Evolutionary conservation across 441 rosid species (phyloP).

Genomic region (Populus hybrid): DNA sequence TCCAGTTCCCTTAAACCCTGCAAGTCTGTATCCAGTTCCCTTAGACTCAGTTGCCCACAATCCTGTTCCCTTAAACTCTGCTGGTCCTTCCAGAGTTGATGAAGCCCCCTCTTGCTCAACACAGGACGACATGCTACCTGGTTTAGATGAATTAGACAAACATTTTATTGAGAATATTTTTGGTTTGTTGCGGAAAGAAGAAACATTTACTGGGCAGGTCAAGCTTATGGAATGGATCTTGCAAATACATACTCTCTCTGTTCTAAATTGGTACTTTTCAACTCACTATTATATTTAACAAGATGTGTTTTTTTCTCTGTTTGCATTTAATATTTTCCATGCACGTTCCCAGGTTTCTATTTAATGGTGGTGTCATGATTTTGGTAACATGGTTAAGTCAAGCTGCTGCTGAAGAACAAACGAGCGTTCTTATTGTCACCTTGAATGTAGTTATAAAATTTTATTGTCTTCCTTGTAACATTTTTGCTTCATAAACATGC

Average conservation of each 20-base stretch:
- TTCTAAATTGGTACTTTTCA: constrained; percentile 61
- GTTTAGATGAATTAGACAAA: constrained; percentile 61
- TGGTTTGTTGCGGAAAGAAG: constrained; percentile 65
- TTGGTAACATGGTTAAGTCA: constrained; percentile 92
- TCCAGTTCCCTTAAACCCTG: constrained; percentile 39
- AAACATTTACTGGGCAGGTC: constrained; percentile 88
- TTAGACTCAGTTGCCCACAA: constrained; percentile 15
- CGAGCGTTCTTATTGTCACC: constrained; percentile 63
- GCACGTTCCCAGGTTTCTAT: constrained; percentile 62
- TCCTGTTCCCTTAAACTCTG: constrained; percentile 47
- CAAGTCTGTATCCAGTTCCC: constrained; percentile 29
- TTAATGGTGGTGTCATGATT: constrained; percentile 90
- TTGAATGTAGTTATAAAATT: constrained; percentile 49
- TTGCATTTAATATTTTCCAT: not conserved
- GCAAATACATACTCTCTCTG: constrained; percentile 74
- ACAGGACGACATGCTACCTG: constrained; percentile 50
- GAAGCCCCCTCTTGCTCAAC: constrained; percentile 55
- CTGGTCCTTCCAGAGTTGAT: constrained; percentile 44
- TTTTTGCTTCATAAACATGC: constrained; percentile 17
- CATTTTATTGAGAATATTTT: constrained; percentile 75
- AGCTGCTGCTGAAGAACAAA: constrained; percentile 91
- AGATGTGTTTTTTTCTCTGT: not conserved
- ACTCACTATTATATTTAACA: not conserved
- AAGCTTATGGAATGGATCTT: constrained; percentile 93
- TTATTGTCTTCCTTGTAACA: not conserved